Evolutionary conservation across 2,329 filamentous ascomycete genomes (phyloP).

Genomic region (Cladosporium austrohemisphaericum): DNA sequence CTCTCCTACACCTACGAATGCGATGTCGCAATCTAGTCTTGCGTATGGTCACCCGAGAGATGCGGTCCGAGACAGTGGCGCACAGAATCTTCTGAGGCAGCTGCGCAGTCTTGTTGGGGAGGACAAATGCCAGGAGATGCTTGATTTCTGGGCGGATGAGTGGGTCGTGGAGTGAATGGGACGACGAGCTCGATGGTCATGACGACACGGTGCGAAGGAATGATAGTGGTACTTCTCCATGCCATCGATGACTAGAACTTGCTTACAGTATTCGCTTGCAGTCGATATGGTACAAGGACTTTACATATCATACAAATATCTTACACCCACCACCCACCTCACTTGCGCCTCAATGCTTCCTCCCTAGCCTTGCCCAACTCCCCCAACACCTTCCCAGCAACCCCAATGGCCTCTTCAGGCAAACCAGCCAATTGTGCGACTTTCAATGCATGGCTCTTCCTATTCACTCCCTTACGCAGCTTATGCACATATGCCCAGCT

Average conservation of each 20-base stretch:
- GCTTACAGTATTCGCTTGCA: too few relatives aligned
- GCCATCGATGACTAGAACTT: too few relatives aligned
- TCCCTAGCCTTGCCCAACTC: conserved; percentile 18
- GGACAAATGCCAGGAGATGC: conserved; percentile 28
- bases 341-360: neutral
- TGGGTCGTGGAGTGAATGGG: conserved; percentile 28
- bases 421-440: conserved; percentile 83
- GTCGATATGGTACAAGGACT: too few relatives aligned
- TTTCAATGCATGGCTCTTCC: conserved; percentile 85
- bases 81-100: conserved; percentile 21
- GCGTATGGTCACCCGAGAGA: conserved; percentile 18
- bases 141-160: conserved; percentile 39
- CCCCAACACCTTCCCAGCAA: conserved; percentile 60
- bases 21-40: neutral
- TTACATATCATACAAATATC: neutral
- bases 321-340: neutral
- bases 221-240: too few relatives aligned
- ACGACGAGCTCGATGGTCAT: too few relatives aligned
- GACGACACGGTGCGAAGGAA: too few relatives aligned
- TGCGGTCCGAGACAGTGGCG: conserved; percentile 20
- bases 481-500: conserved; percentile 85
- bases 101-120: conserved; percentile 35
- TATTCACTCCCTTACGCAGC: conserved; percentile 76
- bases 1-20: conserved; percentile 4
- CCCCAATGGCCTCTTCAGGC: conserved; percentile 65